phyloP scores from a whole-genome alignment of 495 filamentous ascomycete species.

The Aspergillus campestris region DNA sequence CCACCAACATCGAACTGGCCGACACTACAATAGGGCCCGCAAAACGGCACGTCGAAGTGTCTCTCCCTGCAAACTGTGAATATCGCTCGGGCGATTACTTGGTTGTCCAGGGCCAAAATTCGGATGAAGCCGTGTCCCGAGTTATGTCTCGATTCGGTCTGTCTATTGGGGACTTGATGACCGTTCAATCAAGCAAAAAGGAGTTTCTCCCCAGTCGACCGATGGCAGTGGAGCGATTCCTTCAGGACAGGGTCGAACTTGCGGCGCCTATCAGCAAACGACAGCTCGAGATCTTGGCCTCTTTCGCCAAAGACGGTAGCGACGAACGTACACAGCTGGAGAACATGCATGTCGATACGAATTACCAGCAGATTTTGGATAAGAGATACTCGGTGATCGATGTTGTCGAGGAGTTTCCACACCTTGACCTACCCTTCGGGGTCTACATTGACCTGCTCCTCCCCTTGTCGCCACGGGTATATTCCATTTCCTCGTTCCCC shows the following conservation, averaged over 20 bases:
- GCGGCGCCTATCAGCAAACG: neutral
- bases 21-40: neutral
- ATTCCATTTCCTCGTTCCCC: conserved; percentile 65
- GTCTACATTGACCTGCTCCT: conserved; percentile 29
- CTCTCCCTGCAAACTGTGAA: neutral
- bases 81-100: conserved; percentile 11
- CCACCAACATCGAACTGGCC: too few relatives aligned
- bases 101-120: conserved; percentile 1
- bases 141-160: conserved; percentile 4
- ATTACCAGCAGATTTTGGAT: neutral
- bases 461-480: conserved; percentile 60
- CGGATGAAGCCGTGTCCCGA: neutral
- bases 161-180: conserved; percentile 1
- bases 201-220: neutral
- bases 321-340: neutral
- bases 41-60: conserved; percentile 1
- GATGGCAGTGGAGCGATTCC: neutral
- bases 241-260: neutral
- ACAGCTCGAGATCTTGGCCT: neutral
- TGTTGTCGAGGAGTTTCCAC: conserved; percentile 7
- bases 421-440: conserved; percentile 52
- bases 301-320: neutral
- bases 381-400: conserved; percentile 2
- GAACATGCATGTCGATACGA: neutral
- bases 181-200: neutral